A percentile compares a stretch with the other conserved stretches of the same genome.
Evolutionary conservation across 805 yeast species (phyloP).

Genomic region (Debaryomyces prosopidis): DNA sequence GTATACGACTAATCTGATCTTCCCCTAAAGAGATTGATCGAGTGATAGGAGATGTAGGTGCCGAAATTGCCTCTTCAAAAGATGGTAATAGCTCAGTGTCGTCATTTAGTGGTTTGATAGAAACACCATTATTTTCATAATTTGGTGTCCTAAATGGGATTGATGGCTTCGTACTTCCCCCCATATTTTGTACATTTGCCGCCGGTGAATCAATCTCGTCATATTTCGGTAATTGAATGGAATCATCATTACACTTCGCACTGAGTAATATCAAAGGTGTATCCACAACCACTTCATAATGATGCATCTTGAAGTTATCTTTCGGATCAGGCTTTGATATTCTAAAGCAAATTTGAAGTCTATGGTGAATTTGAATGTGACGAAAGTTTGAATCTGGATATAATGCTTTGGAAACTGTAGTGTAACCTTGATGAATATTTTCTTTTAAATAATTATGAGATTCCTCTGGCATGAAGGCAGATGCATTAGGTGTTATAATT

Average conservation of each 20-base stretch:
- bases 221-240: constrained; percentile 42
- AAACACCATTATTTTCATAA: constrained; percentile 29
- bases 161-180: constrained; percentile 6
- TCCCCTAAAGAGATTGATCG: constrained; percentile 40
- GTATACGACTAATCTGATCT: constrained; percentile 37
- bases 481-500: constrained; percentile 28
- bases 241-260: constrained; percentile 41
- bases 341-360: constrained; percentile 69
- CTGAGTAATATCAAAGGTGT: constrained; percentile 61
- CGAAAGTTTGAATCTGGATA: constrained; percentile 66
- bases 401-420: constrained; percentile 40
- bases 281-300: constrained; percentile 78
- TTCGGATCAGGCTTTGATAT: constrained; percentile 61
- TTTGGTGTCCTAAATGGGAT: constrained; percentile 42
- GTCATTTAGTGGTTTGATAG: constrained; percentile 27
- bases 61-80: constrained; percentile 66
- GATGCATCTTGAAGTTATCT: constrained; percentile 53
- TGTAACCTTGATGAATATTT: constrained; percentile 36
- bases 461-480: constrained; percentile 32
- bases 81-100: constrained; percentile 48
- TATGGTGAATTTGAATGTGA: constrained; percentile 62
- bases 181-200: neutral
- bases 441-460: constrained; percentile 17
- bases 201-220: constrained; percentile 22
- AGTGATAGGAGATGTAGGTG: constrained; percentile 35